These are phyloP conservation scores for Andrographis paniculata DNA, from an alignment of 305 asterid species.

Conservation along the genomic window DNA sequence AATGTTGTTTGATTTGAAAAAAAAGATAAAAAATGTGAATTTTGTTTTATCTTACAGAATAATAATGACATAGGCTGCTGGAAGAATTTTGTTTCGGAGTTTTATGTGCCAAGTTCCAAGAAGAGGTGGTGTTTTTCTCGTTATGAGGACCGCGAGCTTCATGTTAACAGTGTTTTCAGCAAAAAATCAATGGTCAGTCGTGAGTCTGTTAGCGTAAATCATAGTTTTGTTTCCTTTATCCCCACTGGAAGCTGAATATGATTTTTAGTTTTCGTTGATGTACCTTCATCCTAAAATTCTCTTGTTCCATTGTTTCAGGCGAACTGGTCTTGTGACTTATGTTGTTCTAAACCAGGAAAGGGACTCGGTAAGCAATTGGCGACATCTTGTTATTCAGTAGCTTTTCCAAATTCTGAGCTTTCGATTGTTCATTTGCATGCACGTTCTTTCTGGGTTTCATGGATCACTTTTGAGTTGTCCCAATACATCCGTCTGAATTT, in stretches of 20 bases:
- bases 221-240: too few species aligned
- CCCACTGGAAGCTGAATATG: too few species aligned
- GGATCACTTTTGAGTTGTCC: too few species aligned
- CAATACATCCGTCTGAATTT: too few species aligned
- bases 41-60: constrained; percentile 20
- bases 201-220: not conserved
- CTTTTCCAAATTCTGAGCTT: not conserved
- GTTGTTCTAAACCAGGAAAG: constrained; percentile 1
- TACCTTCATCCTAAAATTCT: too few species aligned
- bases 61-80: constrained; percentile 41
- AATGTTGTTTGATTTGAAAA: not conserved
- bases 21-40: too few species aligned
- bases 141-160: constrained; percentile 31
- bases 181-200: constrained; percentile 38
- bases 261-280: too few species aligned
- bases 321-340: constrained; percentile 2
- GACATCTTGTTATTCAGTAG: not conserved
- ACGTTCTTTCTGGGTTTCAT: too few species aligned
- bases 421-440: not conserved
- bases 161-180: constrained; percentile 29
- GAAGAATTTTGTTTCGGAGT: constrained; percentile 50
- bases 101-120: constrained; percentile 45
- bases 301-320: constrained; percentile 7
- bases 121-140: constrained; percentile 62
- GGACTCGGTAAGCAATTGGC: constrained; percentile 1